phyloP scores from a whole-genome alignment of 2,329 filamentous ascomycete species.

The Fusarium sp. region DNA sequence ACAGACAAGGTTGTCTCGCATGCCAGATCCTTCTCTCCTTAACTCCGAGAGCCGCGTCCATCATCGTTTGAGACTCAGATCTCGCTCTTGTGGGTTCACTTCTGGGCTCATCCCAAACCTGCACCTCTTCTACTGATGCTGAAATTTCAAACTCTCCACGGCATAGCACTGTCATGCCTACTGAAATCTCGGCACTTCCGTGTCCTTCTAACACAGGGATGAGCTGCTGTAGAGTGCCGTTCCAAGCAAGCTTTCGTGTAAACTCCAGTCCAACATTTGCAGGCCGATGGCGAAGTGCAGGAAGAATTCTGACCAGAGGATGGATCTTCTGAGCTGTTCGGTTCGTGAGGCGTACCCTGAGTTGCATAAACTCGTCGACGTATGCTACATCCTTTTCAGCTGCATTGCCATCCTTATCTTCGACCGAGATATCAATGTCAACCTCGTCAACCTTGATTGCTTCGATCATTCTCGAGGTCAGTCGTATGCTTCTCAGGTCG shows the following conservation, averaged over 20 bases:
- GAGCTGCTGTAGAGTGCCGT: constrained; percentile 81
- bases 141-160: constrained; percentile 85
- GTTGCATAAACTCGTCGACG: constrained; percentile 68
- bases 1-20: constrained; percentile 64
- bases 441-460: constrained; percentile 84
- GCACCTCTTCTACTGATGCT: constrained; percentile 83
- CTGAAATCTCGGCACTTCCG: constrained; percentile 65
- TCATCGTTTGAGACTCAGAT: constrained; percentile 65
- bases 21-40: constrained; percentile 74
- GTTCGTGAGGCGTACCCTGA: constrained; percentile 80
- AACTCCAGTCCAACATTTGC: constrained; percentile 80
- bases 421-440: constrained; percentile 70
- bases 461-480: constrained; percentile 83
- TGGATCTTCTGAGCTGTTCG: constrained; percentile 73
- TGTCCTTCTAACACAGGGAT: constrained; percentile 71
- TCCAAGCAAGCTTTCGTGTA: constrained; percentile 84
- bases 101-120: constrained; percentile 57
- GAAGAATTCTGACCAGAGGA: constrained; percentile 79
- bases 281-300: constrained; percentile 78
- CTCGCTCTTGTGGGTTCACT: constrained; percentile 49
- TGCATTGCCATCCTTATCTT: constrained; percentile 42
- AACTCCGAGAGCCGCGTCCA: constrained; percentile 67
- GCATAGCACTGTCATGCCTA: constrained; percentile 80
- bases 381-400: constrained; percentile 42
- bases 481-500: constrained; percentile 78